phyloP scores from a whole-genome alignment of 495 filamentous ascomycete genomes.

The Penicillium canariense region DNA sequence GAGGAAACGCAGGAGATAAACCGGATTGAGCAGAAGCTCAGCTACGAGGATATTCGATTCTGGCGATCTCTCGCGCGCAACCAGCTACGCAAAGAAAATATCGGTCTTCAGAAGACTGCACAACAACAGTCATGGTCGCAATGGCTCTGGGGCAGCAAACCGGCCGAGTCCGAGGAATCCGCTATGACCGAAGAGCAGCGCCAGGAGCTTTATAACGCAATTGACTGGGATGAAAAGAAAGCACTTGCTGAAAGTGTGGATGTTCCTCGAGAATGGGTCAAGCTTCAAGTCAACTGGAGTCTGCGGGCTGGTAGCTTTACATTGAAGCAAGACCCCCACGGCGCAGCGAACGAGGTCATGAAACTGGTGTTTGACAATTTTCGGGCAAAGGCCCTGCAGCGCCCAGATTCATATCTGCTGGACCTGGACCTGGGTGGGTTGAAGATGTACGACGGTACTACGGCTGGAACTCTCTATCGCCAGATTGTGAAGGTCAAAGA shows the following conservation, averaged over 20 bases:
- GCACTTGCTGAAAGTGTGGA: constrained; percentile 83
- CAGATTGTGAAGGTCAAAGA: constrained; percentile 96
- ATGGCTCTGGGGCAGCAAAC: constrained; percentile 84
- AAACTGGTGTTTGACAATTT: constrained; percentile 93
- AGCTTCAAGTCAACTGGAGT: constrained; percentile 85
- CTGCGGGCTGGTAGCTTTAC: constrained; percentile 93
- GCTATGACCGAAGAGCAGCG: constrained; percentile 92
- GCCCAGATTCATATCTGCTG: constrained; percentile 83
- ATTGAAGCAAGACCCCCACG: constrained; percentile 81
- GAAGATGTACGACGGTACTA: constrained; percentile 93
- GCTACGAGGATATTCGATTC: constrained; percentile 94
- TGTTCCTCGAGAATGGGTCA: constrained; percentile 82
- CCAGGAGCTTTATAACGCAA: constrained; percentile 94
- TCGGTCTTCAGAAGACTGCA: constrained; percentile 67
- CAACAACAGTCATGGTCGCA: constrained; percentile 75
- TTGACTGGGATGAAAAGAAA: constrained; percentile 97
- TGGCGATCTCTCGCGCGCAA: constrained; percentile 94
- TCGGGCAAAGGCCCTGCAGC: constrained; percentile 78
- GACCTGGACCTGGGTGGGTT: constrained; percentile 89
- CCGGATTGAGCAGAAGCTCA: constrained; percentile 79
- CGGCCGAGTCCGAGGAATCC: constrained; percentile 66
- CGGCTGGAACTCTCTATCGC: constrained; percentile 80
- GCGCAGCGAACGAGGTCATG: constrained; percentile 72
- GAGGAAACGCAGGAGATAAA: constrained; percentile 70
- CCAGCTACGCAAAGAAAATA: constrained; percentile 90